Evolutionary conservation across 345 rosid species (phyloP).

Genomic region (Raphanus sativus): DNA sequence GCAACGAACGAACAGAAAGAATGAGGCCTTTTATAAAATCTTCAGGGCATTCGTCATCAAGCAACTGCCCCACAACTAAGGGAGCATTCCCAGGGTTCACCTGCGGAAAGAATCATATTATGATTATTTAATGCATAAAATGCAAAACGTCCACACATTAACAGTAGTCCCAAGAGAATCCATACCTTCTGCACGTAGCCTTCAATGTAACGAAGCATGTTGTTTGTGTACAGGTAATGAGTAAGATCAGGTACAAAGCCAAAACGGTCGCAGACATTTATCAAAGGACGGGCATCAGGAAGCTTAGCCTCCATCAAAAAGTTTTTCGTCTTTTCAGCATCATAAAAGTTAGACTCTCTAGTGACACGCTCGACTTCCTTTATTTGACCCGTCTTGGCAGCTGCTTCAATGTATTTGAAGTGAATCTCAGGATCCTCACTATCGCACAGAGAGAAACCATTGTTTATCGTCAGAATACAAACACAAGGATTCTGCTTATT

Average conservation of each 20-base stretch:
- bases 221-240: conserved; percentile 91
- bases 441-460: conserved; percentile 34
- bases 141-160: neutral
- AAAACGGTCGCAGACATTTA: conserved; percentile 98
- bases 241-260: conserved; percentile 98
- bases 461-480: conserved; percentile 4
- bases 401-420: conserved; percentile 98
- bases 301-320: conserved; percentile 99
- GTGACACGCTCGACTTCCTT: conserved; percentile 99
- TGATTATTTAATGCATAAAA: conserved; percentile 7
- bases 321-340: conserved; percentile 95
- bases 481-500: conserved; percentile 13
- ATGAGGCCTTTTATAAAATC: conserved; percentile 98
- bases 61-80: conserved; percentile 85
- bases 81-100: conserved; percentile 99
- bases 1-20: conserved; percentile 82
- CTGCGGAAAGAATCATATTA: conserved; percentile 42
- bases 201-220: conserved; percentile 97
- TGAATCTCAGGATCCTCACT: conserved; percentile 99
- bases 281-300: conserved; percentile 96
- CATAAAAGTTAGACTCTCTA: conserved; percentile 95
- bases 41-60: conserved; percentile 99
- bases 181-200: conserved; percentile 99
- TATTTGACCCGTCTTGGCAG: conserved; percentile 93
- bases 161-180: neutral